Evolutionary conservation across 768 basidiomycete genomes (phyloP).

Genomic region (Leccinum sublutescens): DNA sequence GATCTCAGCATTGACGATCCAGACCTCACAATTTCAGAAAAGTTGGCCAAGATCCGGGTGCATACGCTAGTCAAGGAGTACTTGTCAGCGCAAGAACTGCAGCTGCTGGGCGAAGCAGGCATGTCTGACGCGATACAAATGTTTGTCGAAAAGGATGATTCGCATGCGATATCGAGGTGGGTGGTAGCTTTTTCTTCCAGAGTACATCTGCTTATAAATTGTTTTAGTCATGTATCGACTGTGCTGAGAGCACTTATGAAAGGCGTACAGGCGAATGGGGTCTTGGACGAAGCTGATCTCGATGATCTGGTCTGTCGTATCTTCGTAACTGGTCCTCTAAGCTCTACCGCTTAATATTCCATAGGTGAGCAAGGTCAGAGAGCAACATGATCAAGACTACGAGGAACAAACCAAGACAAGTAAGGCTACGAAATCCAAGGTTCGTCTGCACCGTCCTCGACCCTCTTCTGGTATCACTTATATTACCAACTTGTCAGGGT

Average conservation of each 20-base stretch:
- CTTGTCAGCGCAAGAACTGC: slow-evolving; percentile 87
- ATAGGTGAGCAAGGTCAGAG: slow-evolving; percentile 69
- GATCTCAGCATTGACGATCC: slow-evolving; percentile 82
- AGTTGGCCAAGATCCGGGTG: slow-evolving; percentile 78
- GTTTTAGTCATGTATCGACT: slow-evolving; percentile 60
- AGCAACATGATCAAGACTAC: slow-evolving; percentile 65
- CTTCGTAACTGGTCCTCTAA: background rate
- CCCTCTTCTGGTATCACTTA: background rate
- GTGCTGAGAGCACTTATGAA: slow-evolving; percentile 64
- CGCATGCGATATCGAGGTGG: slow-evolving; percentile 85
- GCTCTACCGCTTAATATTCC: background rate
- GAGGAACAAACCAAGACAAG: slow-evolving; percentile 42
- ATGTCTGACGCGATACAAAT: slow-evolving; percentile 94
- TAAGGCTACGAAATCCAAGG: slow-evolving; percentile 45
- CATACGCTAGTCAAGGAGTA: slow-evolving; percentile 91
- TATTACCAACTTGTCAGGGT: slow-evolving; percentile 32
- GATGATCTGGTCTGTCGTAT: slow-evolving; percentile 61
- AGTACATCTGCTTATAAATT: background rate
- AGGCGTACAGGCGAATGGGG: slow-evolving; percentile 62
- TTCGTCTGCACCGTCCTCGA: slow-evolving; percentile 16
- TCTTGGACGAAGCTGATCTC: slow-evolving; percentile 69
- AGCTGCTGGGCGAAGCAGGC: slow-evolving; percentile 83
- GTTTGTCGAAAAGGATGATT: slow-evolving; percentile 98
- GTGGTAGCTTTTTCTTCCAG: slow-evolving; percentile 29
- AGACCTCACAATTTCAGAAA: slow-evolving; percentile 63